Evolutionary conservation across 1,284 basidiomycete species (phyloP).

Genomic region (Fomitiporia mediterranea): DNA sequence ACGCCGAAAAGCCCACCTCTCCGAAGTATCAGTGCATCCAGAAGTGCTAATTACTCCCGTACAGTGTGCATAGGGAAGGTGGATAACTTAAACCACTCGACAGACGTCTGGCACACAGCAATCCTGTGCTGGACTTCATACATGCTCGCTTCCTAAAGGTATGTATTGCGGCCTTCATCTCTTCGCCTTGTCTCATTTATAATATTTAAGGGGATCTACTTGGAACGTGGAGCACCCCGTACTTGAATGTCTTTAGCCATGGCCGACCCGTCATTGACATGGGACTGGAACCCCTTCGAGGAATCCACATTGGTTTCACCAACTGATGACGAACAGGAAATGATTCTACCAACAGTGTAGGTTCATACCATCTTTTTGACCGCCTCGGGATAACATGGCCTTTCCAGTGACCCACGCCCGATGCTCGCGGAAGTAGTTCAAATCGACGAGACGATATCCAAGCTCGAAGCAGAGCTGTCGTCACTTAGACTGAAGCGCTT

Average conservation of each 20-base stretch:
- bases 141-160: slow-evolving; percentile 10
- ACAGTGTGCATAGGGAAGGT: too few relatives aligned
- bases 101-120: too few relatives aligned
- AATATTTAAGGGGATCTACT: background rate
- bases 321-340: slow-evolving; percentile 5
- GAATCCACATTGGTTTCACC: slow-evolving; percentile 1
- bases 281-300: slow-evolving; percentile 19
- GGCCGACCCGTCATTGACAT: slow-evolving; percentile 4
- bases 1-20: too few relatives aligned
- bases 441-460: slow-evolving; percentile 28
- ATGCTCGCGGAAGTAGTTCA: slow-evolving; percentile 25
- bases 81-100: too few relatives aligned
- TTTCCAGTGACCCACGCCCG: slow-evolving; percentile 26
- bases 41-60: too few relatives aligned
- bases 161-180: background rate
- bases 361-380: background rate
- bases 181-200: background rate
- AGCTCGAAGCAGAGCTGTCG: slow-evolving; percentile 27
- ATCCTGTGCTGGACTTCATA: too few relatives aligned
- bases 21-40: too few relatives aligned
- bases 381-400: background rate
- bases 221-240: background rate
- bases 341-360: background rate
- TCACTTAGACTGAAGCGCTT: slow-evolving; percentile 25
- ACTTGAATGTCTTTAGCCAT: background rate